Percentiles rank a stretch among this genome's conserved stretches.
Evolutionary conservation across 495 filamentous ascomycete genomes (phyloP).

Genomic region (Daldinia loculata): DNA sequence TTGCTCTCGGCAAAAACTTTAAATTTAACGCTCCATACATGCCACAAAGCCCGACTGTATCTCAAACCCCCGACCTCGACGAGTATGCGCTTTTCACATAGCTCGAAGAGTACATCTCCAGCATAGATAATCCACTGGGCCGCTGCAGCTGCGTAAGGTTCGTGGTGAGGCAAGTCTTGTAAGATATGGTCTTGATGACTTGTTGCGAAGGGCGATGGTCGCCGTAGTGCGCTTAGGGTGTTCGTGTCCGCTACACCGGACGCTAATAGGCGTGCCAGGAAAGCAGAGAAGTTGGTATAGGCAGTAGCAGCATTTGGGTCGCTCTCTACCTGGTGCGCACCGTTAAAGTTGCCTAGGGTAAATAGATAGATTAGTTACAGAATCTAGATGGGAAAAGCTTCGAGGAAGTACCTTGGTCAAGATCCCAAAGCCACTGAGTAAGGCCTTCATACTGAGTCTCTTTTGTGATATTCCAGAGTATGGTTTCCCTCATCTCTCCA

Average conservation of each 20-base stretch:
- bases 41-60: neutral
- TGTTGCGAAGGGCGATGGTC: neutral
- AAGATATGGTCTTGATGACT: neutral
- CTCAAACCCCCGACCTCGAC: constrained; percentile 1
- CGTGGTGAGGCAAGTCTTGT: neutral
- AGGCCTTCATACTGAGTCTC: neutral
- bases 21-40: neutral
- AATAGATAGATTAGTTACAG: neutral
- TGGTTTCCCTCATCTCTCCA: neutral
- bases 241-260: neutral
- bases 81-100: constrained; percentile 7
- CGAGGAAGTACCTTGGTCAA: neutral
- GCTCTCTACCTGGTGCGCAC: neutral
- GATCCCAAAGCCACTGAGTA: neutral
- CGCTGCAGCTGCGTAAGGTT: neutral
- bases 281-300: constrained; percentile 1
- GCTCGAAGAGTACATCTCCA: neutral
- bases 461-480: neutral
- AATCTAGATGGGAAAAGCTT: neutral
- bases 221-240: neutral
- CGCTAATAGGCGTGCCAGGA: neutral
- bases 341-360: neutral
- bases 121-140: neutral
- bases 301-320: neutral
- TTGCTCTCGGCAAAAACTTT: neutral